Evolutionary conservation across 495 filamentous ascomycete species (phyloP).

Genomic region (Aspergillus saccharolyticus): DNA sequence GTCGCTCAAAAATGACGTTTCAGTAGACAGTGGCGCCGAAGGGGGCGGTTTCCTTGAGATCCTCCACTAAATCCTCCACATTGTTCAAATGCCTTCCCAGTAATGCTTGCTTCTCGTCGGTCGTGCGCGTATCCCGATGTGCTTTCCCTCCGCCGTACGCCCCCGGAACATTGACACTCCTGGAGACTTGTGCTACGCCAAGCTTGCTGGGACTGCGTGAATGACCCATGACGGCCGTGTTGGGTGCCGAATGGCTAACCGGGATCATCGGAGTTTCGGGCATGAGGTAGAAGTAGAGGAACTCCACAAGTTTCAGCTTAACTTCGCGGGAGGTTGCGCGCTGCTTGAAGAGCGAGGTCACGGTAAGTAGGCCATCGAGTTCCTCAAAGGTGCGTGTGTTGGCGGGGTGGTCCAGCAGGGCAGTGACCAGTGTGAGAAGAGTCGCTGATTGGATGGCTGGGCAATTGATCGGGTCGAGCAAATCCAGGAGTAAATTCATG

Average conservation of each 20-base stretch:
- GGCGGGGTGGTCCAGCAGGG: slow-evolving; percentile 72
- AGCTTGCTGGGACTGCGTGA: slow-evolving; percentile 72
- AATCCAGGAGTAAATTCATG: slow-evolving; percentile 95
- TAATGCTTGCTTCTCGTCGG: slow-evolving; percentile 81
- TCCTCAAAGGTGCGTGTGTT: slow-evolving; percentile 89
- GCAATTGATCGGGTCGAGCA: slow-evolving; percentile 88
- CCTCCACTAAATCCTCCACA: slow-evolving; percentile 87
- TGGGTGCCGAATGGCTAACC: slow-evolving; percentile 36
- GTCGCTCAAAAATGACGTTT: slow-evolving; percentile 8
- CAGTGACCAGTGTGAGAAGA: slow-evolving; percentile 82
- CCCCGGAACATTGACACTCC: slow-evolving; percentile 36
- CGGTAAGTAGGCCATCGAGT: slow-evolving; percentile 86
- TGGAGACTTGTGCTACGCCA: slow-evolving; percentile 32
- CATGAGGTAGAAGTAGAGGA: slow-evolving; percentile 97
- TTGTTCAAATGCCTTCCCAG: slow-evolving; percentile 79
- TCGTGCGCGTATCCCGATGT: slow-evolving; percentile 56
- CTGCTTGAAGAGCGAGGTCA: slow-evolving; percentile 90
- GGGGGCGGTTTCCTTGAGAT: slow-evolving; percentile 71
- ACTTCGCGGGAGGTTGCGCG: slow-evolving; percentile 78
- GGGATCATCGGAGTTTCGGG: slow-evolving; percentile 65
- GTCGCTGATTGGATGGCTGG: slow-evolving; percentile 86
- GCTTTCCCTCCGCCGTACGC: slow-evolving; percentile 30
- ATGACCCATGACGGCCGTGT: slow-evolving; percentile 37
- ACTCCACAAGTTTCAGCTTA: slow-evolving; percentile 89
- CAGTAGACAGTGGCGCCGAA: slow-evolving; percentile 46